These are phyloP conservation scores for Diaporthe sp. DNA, from an alignment of 2,329 filamentous ascomycete species.

Conservation along the genomic window DNA sequence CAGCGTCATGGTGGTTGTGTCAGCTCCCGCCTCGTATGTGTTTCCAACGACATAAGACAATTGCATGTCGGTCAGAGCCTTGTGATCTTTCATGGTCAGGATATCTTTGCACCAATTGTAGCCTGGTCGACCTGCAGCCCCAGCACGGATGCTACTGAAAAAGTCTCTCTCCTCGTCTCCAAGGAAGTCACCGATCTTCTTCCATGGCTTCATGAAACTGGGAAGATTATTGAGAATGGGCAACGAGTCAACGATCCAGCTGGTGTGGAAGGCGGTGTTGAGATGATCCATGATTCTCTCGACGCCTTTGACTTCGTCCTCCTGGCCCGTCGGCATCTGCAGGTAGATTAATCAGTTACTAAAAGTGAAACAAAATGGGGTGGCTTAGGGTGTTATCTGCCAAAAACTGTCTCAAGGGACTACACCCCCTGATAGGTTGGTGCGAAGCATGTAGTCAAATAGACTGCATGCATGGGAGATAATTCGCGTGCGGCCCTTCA, in stretches of 20 bases:
- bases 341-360: not conserved
- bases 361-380: not conserved
- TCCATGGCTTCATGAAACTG: conserved; percentile 53
- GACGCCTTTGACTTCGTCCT: conserved; percentile 52
- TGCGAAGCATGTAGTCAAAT: not conserved
- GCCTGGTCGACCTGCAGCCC: conserved; percentile 50
- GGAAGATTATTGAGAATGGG: conserved; percentile 59
- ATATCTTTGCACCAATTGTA: conserved; percentile 43
- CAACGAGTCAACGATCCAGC: conserved; percentile 55
- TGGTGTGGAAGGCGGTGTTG: conserved; percentile 45
- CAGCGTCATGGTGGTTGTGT: conserved; percentile 57
- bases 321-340: conserved; percentile 51
- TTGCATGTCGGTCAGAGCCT: conserved; percentile 44
- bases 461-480: no score
- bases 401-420: not conserved
- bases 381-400: no score
- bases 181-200: conserved; percentile 47
- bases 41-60: conserved; percentile 46
- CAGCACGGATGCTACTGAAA: conserved; percentile 44
- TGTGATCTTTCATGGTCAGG: conserved; percentile 40
- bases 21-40: conserved; percentile 56
- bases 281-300: not conserved
- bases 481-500: no score
- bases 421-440: not conserved
- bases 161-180: conserved; percentile 54